Evolutionary conservation across 225 moss, liverwort and hornwort species (phyloP), one percentile per base, ranked within the genome.

Genomic region (Asterella californica): DNA sequence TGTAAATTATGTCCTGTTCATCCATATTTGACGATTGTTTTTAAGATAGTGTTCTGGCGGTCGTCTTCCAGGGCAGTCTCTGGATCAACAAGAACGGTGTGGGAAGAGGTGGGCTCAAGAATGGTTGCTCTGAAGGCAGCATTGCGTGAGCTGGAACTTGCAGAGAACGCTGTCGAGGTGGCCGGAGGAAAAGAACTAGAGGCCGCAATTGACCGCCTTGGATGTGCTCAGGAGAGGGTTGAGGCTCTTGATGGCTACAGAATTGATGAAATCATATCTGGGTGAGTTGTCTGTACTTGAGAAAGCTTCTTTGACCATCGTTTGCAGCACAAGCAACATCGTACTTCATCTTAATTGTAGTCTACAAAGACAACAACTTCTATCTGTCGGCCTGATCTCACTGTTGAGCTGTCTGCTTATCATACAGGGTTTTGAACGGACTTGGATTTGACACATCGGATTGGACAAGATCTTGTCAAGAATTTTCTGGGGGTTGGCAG

Each of bases 401-500:
- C 29, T 68, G 30, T 68, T 68, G 67, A 68, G 4, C 42, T 42
- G 42, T 42, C 42, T 7, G 42, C 42, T 17, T 21, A 9, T 22
- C 50, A 76, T 76, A 63, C 87, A 97, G 96, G 72, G 97, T 97
- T 75, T 78, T 97, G 86, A 93, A 97, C 83, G 97, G 97, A 67
- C 84, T 97, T 74, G 97, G 97, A 42, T 97, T 97, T 78, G 93
- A 94, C 84, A 89, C 91, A 70, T 90, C 93, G 73, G 97, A 94
- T 82, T 97, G 97, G 97, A 87, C 89, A 42, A 88, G 94, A 76
- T 85, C 85, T 15, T 97, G 97, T 63, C 83, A 89, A 64, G 97
- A 97, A 70, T 97, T 97, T 80, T 97, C 97, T 67, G 97, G 97
- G 77, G 97, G 97, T 17, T 97, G 97, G 97, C 97, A 97, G 82